A percentile compares a stretch with the other conserved stretches of the same genome.
Conservation (phyloP, 2,329 filamentous ascomycete species). For the Arachnopeziza araneosa region DNA sequence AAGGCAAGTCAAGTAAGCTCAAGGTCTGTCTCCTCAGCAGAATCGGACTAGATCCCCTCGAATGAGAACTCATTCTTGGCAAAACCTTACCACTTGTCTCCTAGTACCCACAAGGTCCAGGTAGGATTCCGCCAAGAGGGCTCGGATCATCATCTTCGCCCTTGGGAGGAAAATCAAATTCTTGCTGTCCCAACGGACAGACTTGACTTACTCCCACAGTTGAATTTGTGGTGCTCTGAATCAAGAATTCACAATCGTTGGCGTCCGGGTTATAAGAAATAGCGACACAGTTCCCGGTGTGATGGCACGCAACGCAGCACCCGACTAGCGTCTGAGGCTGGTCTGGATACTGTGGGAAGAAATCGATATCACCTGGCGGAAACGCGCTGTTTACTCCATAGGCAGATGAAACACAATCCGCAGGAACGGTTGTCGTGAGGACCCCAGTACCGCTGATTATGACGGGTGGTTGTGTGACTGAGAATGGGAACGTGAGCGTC, state of each 20-base stretch:
- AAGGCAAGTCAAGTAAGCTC: too few relatives aligned
- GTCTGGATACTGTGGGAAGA: background rate
- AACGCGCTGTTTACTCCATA: background rate
- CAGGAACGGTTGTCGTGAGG: background rate
- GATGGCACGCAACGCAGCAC: background rate
- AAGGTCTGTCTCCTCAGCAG: too few relatives aligned
- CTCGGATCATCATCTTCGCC: background rate
- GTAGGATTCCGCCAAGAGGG: background rate
- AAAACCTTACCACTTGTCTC: background rate
- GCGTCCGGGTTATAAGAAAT: background rate
- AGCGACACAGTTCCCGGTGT: background rate
- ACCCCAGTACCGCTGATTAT: background rate
- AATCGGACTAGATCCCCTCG: too few relatives aligned
- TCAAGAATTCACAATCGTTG: background rate
- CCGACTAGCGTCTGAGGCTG: background rate
- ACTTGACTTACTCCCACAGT: background rate
- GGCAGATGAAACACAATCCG: background rate
- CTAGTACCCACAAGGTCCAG: background rate
- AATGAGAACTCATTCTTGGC: background rate
- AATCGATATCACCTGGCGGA: background rate
- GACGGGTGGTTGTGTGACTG: background rate
- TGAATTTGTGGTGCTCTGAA: background rate
- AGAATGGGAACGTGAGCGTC: background rate
- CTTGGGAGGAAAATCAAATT: background rate
- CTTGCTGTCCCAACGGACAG: background rate